Percentiles rank a stretch among this genome's conserved stretches.
phyloP scores from a whole-genome alignment of 306 rosid genomes.

The Dalbergia cultrata region DNA sequence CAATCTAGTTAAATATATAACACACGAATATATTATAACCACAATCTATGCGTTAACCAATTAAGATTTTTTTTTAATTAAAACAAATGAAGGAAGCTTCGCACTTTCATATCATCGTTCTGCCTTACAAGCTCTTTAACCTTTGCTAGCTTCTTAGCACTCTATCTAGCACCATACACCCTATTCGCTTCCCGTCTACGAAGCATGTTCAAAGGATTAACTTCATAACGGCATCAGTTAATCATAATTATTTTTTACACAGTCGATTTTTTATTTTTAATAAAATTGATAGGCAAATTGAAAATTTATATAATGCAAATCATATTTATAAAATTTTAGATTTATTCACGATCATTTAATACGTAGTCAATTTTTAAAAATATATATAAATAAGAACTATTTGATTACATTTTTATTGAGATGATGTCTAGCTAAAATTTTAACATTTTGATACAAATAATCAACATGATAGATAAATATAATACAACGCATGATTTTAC shows the following conservation, averaged over 20 bases:
- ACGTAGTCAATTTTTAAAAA: too few species aligned
- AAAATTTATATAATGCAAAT: too few species aligned
- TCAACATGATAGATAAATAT: background rate
- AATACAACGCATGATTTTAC: background rate
- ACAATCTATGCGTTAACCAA: background rate
- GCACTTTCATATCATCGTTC: background rate
- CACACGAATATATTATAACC: background rate
- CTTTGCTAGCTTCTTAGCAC: background rate
- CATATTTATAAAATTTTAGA: background rate
- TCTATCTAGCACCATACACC: slow-evolving; percentile 23
- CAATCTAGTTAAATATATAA: slow-evolving; percentile 21
- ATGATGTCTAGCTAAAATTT: too few species aligned
- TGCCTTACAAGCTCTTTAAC: background rate
- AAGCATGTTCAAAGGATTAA: background rate
- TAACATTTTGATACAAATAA: background rate
- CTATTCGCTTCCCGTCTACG: slow-evolving; percentile 27
- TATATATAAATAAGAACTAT: too few species aligned
- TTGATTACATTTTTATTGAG: too few species aligned
- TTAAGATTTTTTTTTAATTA: background rate
- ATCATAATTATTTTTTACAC: too few species aligned
- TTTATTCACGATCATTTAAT: too few species aligned
- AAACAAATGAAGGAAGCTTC: background rate
- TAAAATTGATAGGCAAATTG: too few species aligned
- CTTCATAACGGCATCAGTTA: too few species aligned
- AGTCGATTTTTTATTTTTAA: too few species aligned